These are phyloP conservation scores for Balakata baccata DNA, from an alignment of 345 rosid genomes.

Conservation along the genomic window DNA sequence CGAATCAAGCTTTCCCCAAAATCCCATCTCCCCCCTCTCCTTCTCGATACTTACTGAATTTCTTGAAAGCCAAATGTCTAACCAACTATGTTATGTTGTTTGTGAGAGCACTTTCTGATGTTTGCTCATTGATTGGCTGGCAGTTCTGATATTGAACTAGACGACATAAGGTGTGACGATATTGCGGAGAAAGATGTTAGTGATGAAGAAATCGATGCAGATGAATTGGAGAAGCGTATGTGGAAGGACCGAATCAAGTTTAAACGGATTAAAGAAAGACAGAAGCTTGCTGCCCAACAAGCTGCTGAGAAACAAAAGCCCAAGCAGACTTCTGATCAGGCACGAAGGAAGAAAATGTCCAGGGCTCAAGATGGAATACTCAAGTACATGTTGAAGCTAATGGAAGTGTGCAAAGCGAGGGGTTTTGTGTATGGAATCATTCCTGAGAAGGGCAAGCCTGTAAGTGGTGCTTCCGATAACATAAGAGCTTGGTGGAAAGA, in stretches of 20 bases:
- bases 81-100: too few relatives aligned
- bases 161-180: conserved; percentile 70
- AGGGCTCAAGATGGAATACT: conserved; percentile 98
- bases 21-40: background rate
- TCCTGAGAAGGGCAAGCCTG: conserved; percentile 95
- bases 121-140: conserved; percentile 5
- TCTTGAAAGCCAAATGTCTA: background rate
- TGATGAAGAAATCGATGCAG: conserved; percentile 90
- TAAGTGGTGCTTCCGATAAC: conserved; percentile 91
- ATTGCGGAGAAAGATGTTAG: conserved; percentile 90
- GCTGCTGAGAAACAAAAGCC: conserved; percentile 73
- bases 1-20: background rate
- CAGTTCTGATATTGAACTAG: conserved; percentile 65
- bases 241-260: conserved; percentile 91
- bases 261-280: conserved; percentile 76
- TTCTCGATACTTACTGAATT: background rate
- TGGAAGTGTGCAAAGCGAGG: conserved; percentile 96
- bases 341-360: conserved; percentile 97
- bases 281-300: conserved; percentile 61
- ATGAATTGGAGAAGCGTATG: conserved; percentile 86
- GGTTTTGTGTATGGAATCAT: conserved; percentile 96
- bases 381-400: conserved; percentile 93
- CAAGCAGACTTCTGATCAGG: conserved; percentile 81
- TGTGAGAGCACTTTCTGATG: background rate
- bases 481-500: conserved; percentile 99